A percentile compares a stretch with the other conserved stretches of the same genome.
These are phyloP conservation scores for Verticillium dahliae DNA, from an alignment of 2,329 filamentous ascomycete species.

Conservation along the genomic window DNA sequence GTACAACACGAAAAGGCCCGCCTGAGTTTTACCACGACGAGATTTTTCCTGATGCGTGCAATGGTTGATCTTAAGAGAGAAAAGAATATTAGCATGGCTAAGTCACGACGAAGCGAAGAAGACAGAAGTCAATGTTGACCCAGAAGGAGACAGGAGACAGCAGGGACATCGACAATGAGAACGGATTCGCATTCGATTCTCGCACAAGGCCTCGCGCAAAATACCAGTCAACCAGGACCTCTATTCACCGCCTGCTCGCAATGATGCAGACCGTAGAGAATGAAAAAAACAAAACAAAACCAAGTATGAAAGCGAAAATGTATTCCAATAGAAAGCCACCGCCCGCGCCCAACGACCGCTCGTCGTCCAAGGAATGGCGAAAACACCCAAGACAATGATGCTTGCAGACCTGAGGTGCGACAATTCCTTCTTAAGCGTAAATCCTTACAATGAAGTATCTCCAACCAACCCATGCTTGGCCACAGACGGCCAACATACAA, in stretches of 20 bases:
- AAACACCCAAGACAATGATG: background rate
- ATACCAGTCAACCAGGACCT: background rate
- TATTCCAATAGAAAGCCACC: background rate
- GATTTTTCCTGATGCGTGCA: too few species aligned
- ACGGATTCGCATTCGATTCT: too few species aligned
- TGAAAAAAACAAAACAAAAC: background rate
- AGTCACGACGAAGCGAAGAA: too few species aligned
- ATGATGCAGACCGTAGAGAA: background rate
- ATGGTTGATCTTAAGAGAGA: too few species aligned
- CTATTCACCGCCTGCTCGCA: background rate
- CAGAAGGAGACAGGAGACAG: too few species aligned
- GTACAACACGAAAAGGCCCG: slow-evolving; percentile 8
- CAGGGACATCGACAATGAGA: too few species aligned
- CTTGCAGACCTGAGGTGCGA: background rate
- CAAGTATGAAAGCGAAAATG: background rate
- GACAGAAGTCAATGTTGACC: too few species aligned
- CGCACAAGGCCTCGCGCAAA: background rate
- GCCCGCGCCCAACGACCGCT: background rate
- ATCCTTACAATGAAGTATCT: background rate
- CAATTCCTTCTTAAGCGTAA: background rate
- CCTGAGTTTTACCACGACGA: background rate
- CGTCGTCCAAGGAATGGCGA: background rate
- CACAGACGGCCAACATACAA: background rate
- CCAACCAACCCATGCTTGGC: background rate
- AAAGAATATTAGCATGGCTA: too few species aligned